phyloP scores from a whole-genome alignment of 2,329 filamentous ascomycete genomes.

The Microsporum canis region DNA sequence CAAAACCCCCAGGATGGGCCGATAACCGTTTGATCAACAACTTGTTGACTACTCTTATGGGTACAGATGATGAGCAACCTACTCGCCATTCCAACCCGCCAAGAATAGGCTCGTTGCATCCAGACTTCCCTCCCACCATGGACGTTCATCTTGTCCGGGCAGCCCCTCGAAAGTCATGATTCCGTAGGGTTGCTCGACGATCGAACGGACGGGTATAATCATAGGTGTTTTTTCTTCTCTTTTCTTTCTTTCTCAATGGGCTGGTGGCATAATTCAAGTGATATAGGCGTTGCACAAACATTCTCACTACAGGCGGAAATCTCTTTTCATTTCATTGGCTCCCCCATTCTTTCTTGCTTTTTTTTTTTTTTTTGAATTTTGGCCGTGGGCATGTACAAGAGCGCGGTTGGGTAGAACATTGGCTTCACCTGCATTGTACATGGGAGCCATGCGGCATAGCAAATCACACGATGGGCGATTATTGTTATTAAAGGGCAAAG shows the following conservation, averaged over 20 bases:
- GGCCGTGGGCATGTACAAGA: neutral
- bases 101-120: slow-evolving; percentile 31
- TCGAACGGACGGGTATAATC: neutral
- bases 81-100: neutral
- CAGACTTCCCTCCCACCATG: slow-evolving; percentile 35
- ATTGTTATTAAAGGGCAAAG: neutral
- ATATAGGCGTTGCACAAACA: neutral
- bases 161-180: slow-evolving; percentile 11
- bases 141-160: slow-evolving; percentile 34
- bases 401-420: neutral
- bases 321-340: neutral
- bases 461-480: neutral
- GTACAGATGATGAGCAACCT: slow-evolving; percentile 2
- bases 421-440: neutral
- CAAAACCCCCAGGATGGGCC: slow-evolving; percentile 32
- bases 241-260: neutral
- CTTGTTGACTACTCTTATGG: slow-evolving; percentile 24
- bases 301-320: neutral
- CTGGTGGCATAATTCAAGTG: neutral
- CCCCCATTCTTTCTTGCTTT: neutral
- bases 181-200: neutral
- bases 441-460: neutral
- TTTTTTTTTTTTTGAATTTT: neutral
- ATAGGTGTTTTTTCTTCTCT: neutral
- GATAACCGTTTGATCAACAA: slow-evolving; percentile 32